Conservation (phyloP, 1,284 basidiomycete species). For the Rhodotorula sp. region DNA sequence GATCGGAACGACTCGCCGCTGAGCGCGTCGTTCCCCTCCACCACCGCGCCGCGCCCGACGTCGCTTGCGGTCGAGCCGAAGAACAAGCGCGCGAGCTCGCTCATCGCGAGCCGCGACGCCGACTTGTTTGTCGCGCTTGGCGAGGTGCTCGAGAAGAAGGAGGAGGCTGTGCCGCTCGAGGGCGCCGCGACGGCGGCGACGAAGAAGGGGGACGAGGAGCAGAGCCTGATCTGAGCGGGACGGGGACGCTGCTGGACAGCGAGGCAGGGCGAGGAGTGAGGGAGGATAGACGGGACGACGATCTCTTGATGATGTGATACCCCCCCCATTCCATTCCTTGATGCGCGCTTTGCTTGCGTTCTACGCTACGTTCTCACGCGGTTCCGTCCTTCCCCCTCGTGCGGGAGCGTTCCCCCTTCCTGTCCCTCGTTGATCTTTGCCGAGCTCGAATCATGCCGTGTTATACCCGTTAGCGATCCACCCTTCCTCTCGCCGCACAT, state of each 20-base stretch:
- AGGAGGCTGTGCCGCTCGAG: background rate
- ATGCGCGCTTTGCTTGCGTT: background rate
- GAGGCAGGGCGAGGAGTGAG: too few species aligned
- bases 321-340: too few species aligned
- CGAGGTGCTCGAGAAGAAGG: slow-evolving; percentile 26
- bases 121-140: slow-evolving; percentile 45
- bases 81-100: slow-evolving; percentile 28
- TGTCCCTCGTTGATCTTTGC: background rate
- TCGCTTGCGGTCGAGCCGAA: slow-evolving; percentile 14
- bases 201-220: background rate
- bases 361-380: too few species aligned
- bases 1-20: slow-evolving; percentile 30
- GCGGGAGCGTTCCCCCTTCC: background rate
- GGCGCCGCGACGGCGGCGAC: background rate
- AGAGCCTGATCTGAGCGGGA: background rate
- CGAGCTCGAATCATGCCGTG: too few species aligned
- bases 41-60: background rate
- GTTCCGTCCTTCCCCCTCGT: too few species aligned
- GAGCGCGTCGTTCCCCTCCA: slow-evolving; percentile 10
- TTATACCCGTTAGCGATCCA: too few species aligned
- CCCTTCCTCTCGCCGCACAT: too few species aligned
- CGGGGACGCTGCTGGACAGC: background rate
- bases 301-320: background rate
- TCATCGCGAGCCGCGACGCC: slow-evolving; percentile 45
- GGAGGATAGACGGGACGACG: too few species aligned